These are phyloP conservation scores for Borovskyia barvae DNA, from an alignment of 208 protist genomes.

Conservation along the genomic window DNA sequence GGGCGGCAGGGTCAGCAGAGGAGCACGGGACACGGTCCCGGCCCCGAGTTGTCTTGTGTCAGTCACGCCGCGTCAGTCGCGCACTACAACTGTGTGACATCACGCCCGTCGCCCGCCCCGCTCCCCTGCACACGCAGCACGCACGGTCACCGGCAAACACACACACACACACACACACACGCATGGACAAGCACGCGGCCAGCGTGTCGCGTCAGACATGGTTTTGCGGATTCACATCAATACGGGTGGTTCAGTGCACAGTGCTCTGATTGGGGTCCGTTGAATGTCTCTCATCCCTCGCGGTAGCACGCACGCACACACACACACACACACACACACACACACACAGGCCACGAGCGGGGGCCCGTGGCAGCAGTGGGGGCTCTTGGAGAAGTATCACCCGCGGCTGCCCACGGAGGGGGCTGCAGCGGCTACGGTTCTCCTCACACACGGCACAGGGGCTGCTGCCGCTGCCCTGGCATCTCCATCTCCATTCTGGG, in stretches of 20 bases:
- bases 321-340: not conserved
- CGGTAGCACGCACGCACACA: not conserved
- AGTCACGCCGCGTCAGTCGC: slow-evolving; percentile 21
- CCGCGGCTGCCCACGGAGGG: not conserved
- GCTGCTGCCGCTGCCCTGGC: not conserved
- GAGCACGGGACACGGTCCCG: not conserved
- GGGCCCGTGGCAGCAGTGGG: not conserved
- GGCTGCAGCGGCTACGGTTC: slow-evolving; percentile 7
- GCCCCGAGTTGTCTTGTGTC: slow-evolving; percentile 12
- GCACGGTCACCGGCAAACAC: too few relatives aligned
- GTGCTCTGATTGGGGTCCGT: slow-evolving; percentile 31
- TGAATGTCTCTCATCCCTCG: slow-evolving; percentile 32
- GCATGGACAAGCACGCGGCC: too few relatives aligned
- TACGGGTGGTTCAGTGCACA: slow-evolving; percentile 29
- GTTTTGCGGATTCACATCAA: slow-evolving; percentile 27
- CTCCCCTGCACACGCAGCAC: too few relatives aligned
- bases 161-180: too few relatives aligned
- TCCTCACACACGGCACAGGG: not conserved
- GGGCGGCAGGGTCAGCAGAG: not conserved
- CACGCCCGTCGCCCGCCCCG: not conserved
- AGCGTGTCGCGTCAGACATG: slow-evolving; percentile 11
- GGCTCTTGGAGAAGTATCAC: slow-evolving; percentile 12
- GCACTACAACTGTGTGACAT: slow-evolving; percentile 16
- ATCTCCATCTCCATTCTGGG: slow-evolving; percentile 9
- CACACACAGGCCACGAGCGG: not conserved